Conservation (phyloP, 1,139 yeast species). For the Citeromyces hawaiiensis region DNA sequence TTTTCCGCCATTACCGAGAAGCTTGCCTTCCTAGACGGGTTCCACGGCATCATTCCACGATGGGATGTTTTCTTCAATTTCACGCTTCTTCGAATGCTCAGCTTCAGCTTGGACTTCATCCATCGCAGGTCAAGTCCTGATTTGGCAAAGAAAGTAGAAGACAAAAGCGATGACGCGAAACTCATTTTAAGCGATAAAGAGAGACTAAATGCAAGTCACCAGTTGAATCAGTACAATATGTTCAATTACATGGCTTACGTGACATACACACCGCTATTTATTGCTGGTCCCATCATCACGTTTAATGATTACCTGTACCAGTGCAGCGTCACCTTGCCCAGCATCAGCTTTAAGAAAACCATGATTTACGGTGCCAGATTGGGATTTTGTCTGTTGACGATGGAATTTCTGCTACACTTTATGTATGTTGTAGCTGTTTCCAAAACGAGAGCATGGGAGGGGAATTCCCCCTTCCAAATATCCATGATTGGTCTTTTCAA, state of each 20-base stretch:
- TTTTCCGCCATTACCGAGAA: constrained; percentile 25
- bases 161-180: constrained; percentile 8
- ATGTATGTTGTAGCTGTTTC: constrained; percentile 92
- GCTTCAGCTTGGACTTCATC: constrained; percentile 69
- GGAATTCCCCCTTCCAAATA: constrained; percentile 82
- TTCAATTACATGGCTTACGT: constrained; percentile 63
- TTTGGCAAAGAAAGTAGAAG: constrained; percentile 7
- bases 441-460: constrained; percentile 79
- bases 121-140: constrained; percentile 23
- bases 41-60: constrained; percentile 64
- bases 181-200: constrained; percentile 40
- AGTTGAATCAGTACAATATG: constrained; percentile 42
- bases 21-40: constrained; percentile 41
- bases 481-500: constrained; percentile 92
- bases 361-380: constrained; percentile 55
- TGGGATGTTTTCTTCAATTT: constrained; percentile 97
- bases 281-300: constrained; percentile 91
- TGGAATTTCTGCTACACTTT: constrained; percentile 83
- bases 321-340: constrained; percentile 30
- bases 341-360: constrained; percentile 40
- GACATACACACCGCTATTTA: constrained; percentile 76
- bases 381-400: constrained; percentile 57
- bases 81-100: constrained; percentile 69
- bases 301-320: constrained; percentile 87
- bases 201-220: constrained; percentile 55